Conservation (phyloP, 2,329 filamentous ascomycete genomes). For the Leptographium wingfieldii region DNA sequence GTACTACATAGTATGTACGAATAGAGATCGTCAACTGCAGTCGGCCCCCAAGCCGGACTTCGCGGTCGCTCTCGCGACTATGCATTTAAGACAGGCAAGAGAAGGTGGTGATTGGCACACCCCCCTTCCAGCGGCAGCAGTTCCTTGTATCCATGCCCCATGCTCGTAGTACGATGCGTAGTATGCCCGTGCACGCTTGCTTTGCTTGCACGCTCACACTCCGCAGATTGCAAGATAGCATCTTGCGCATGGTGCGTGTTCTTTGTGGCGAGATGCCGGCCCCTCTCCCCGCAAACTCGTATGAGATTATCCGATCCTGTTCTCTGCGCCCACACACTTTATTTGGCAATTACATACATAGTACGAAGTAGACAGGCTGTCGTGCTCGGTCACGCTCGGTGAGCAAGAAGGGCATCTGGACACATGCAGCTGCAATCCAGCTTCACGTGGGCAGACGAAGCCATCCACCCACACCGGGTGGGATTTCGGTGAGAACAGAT, state of each 20-base stretch:
- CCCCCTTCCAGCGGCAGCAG: too few species aligned
- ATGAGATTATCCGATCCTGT: background rate
- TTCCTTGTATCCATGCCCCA: background rate
- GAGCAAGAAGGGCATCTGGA: background rate
- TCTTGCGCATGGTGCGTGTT: background rate
- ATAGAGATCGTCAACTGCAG: background rate
- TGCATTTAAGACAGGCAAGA: too few species aligned
- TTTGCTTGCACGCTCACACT: background rate
- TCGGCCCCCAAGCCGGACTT: background rate
- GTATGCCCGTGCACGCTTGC: background rate
- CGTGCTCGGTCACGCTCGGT: background rate
- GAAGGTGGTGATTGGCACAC: too few species aligned
- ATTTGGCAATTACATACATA: background rate
- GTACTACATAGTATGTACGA: too few species aligned
- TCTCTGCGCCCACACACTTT: background rate
- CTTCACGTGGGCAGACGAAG: background rate
- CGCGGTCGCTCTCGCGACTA: background rate
- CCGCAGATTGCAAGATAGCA: background rate
- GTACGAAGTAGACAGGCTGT: too few species aligned
- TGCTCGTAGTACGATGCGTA: too few species aligned
- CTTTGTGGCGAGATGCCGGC: background rate
- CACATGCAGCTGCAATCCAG: background rate
- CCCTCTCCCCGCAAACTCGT: background rate
- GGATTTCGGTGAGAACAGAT: background rate
- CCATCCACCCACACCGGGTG: background rate